These are phyloP conservation scores for Phytopythium boreale DNA, from an alignment of 352 stramenopile genomes.

Conservation along the genomic window DNA sequence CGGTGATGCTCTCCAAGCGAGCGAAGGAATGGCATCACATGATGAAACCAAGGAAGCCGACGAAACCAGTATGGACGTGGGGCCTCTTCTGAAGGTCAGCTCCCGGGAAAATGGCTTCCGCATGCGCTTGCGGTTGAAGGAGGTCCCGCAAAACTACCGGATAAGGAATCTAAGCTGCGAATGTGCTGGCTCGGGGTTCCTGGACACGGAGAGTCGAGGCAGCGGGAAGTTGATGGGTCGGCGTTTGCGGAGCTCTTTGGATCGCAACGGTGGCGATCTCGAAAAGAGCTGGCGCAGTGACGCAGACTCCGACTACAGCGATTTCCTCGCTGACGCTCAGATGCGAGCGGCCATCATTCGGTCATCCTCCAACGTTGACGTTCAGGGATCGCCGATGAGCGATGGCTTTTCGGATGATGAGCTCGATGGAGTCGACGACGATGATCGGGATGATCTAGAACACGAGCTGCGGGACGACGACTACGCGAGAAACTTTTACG, in stretches of 20 bases:
- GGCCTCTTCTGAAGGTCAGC: slow-evolving; percentile 56
- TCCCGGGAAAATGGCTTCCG: slow-evolving; percentile 68
- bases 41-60: slow-evolving; percentile 1
- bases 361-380: slow-evolving; percentile 60
- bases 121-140: slow-evolving; percentile 73
- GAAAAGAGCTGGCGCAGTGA: slow-evolving; percentile 71
- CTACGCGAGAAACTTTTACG: not conserved
- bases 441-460: slow-evolving; percentile 37
- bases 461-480: slow-evolving; percentile 22
- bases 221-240: slow-evolving; percentile 26
- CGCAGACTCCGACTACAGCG: slow-evolving; percentile 70
- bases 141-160: slow-evolving; percentile 61
- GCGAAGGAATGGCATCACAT: not conserved
- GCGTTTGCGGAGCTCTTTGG: slow-evolving; percentile 28
- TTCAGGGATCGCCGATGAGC: slow-evolving; percentile 29
- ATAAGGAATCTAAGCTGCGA: slow-evolving; percentile 65
- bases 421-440: slow-evolving; percentile 12
- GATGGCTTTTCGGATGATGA: slow-evolving; percentile 48
- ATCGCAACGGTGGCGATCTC: slow-evolving; percentile 24
- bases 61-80: not conserved
- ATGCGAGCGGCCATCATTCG: slow-evolving; percentile 76
- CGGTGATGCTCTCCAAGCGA: not conserved
- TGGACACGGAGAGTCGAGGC: slow-evolving; percentile 42
- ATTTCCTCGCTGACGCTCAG: slow-evolving; percentile 73
- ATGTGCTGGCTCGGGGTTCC: slow-evolving; percentile 36